Evolutionary conservation across 2,329 filamentous ascomycete species (phyloP).

Genomic region (Pochonia chlamydosporia): DNA sequence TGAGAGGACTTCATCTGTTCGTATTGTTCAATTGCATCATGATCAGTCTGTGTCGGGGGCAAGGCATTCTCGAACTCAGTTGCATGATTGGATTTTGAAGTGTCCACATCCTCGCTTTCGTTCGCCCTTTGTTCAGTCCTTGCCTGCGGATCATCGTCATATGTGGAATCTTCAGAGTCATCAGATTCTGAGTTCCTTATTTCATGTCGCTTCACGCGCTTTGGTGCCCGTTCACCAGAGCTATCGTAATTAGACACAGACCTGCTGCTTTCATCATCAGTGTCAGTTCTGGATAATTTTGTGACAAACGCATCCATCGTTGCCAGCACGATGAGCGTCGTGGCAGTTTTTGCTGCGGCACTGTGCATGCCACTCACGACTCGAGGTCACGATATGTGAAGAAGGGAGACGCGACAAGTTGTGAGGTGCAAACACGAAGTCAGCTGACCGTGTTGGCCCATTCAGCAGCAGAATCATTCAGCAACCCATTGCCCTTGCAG

Average conservation of each 20-base stretch:
- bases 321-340: slow-evolving; percentile 9
- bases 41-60: slow-evolving; percentile 59
- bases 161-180: slow-evolving; percentile 14
- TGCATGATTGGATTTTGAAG: slow-evolving; percentile 11
- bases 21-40: slow-evolving; percentile 73
- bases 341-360: not conserved
- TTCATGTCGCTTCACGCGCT: slow-evolving; percentile 24
- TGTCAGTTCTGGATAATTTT: slow-evolving; percentile 18
- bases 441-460: slow-evolving; percentile 25
- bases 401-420: slow-evolving; percentile 7
- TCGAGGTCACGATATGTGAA: not conserved
- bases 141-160: slow-evolving; percentile 6
- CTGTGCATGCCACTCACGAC: not conserved
- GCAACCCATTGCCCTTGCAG: not conserved
- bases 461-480: not conserved
- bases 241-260: slow-evolving; percentile 3
- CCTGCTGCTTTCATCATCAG: slow-evolving; percentile 6
- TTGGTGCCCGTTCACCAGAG: slow-evolving; percentile 19
- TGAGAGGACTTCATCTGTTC: slow-evolving; percentile 61
- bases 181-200: slow-evolving; percentile 16
- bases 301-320: slow-evolving; percentile 34
- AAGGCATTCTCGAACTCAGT: slow-evolving; percentile 49
- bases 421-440: slow-evolving; percentile 26
- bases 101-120: slow-evolving; percentile 13
- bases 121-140: not conserved